These are phyloP conservation scores for Sarcocystis neurona DNA, from an alignment of 169 alveolate genomes.

Conservation along the genomic window DNA sequence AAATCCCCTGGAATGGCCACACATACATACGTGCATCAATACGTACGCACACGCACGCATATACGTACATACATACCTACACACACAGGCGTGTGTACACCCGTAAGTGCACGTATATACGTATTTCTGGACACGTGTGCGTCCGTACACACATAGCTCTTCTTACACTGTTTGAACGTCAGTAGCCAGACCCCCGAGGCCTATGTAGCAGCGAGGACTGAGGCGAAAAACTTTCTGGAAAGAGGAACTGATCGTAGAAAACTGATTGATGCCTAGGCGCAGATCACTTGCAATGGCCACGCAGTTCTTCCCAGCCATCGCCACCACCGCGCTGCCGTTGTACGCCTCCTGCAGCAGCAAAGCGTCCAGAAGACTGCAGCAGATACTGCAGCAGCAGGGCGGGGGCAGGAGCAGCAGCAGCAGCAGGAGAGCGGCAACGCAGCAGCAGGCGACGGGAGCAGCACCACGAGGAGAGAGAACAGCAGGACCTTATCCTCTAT, in stretches of 20 bases:
- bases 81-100: neutral
- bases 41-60: neutral
- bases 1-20: neutral
- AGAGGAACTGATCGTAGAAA: constrained; percentile 74
- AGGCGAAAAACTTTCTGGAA: constrained; percentile 60
- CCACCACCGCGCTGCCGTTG: constrained; percentile 96
- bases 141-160: neutral
- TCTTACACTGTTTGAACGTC: constrained; percentile 73
- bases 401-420: neutral
- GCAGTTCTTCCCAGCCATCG: constrained; percentile 96
- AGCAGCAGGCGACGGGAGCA: neutral
- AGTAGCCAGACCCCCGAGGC: constrained; percentile 65
- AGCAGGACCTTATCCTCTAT: too few relatives aligned
- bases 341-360: constrained; percentile 68
- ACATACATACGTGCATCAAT: neutral
- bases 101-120: neutral
- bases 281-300: constrained; percentile 95
- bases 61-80: neutral
- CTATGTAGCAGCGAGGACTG: constrained; percentile 52
- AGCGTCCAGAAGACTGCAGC: neutral
- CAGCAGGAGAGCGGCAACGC: neutral
- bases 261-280: constrained; percentile 89
- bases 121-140: neutral
- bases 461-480: neutral
- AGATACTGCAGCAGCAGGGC: neutral